Conservation (phyloP, 768 basidiomycete genomes). For the Pleurotus platypus region DNA sequence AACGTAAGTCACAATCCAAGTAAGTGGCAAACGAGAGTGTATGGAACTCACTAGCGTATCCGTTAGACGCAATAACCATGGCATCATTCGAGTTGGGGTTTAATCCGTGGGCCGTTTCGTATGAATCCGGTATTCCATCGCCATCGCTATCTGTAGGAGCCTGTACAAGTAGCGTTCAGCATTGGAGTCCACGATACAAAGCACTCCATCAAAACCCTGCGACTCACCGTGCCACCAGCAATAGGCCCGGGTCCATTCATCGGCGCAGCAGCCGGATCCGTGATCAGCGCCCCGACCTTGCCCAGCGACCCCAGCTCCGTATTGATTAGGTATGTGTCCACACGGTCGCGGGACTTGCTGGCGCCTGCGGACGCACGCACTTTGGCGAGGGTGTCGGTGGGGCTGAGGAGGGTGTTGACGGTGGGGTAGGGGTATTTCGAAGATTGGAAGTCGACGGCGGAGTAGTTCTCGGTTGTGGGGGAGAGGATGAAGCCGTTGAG, state of each 20-base stretch:
- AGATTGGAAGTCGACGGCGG: conserved; percentile 27
- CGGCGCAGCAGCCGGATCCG: conserved; percentile 22
- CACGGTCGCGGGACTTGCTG: conserved; percentile 27
- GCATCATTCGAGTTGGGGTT: conserved; percentile 27
- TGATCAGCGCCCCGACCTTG: conserved; percentile 28
- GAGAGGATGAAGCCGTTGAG: conserved; percentile 26
- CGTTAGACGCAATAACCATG: conserved; percentile 26
- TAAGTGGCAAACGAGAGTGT: neutral
- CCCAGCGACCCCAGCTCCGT: conserved; percentile 29
- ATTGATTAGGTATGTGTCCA: conserved; percentile 28
- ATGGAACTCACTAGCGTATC: conserved; percentile 28
- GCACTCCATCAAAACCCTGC: neutral
- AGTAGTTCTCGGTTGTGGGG: conserved; percentile 25
- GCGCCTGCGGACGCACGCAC: conserved; percentile 27
- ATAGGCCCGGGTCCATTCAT: conserved; percentile 29
- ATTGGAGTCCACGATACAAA: no score
- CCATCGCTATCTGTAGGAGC: conserved; percentile 25
- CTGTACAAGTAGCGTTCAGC: conserved; percentile 9
- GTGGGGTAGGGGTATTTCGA: conserved; percentile 27
- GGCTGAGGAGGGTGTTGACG: conserved; percentile 23
- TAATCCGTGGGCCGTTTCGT: conserved; percentile 27
- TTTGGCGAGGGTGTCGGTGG: conserved; percentile 24
- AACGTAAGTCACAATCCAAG: no score
- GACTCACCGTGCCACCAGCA: conserved; percentile 24
- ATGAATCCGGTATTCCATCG: conserved; percentile 30